Conservation (phyloP, 495 filamentous ascomycete genomes). For the Aspergillus asperescens region DNA sequence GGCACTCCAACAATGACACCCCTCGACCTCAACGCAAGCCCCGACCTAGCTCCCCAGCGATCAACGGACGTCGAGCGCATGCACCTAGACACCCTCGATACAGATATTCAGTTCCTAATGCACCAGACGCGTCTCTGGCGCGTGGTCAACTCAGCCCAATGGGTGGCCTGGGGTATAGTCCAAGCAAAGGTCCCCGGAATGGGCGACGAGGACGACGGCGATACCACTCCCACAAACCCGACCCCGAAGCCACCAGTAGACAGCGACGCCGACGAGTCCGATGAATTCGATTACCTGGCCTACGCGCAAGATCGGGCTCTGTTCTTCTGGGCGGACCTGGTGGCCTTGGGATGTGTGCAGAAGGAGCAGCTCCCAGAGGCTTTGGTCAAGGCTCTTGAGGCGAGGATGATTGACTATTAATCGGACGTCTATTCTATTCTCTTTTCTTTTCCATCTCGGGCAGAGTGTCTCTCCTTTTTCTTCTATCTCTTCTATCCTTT, state of each 20-base stretch:
- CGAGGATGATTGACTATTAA: constrained; percentile 51
- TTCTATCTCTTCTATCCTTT: constrained; percentile 2
- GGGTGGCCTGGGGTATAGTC: constrained; percentile 94
- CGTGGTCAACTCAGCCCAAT: constrained; percentile 77
- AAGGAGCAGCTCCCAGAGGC: constrained; percentile 66
- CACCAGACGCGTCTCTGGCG: constrained; percentile 81
- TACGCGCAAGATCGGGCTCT: constrained; percentile 88
- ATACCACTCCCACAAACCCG: no score
- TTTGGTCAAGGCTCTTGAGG: constrained; percentile 52
- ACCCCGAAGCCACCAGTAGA: constrained; percentile 16
- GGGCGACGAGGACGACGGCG: constrained; percentile 38
- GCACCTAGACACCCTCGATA: constrained; percentile 55
- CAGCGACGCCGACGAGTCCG: constrained; percentile 41
- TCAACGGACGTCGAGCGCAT: constrained; percentile 51
- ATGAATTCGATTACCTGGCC: constrained; percentile 84
- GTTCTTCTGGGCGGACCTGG: constrained; percentile 89
- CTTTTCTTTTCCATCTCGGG: no score
- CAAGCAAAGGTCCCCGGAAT: constrained; percentile 79
- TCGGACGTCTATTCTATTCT: no score
- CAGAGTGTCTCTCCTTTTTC: neutral
- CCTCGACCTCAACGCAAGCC: constrained; percentile 31
- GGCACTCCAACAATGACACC: constrained; percentile 30
- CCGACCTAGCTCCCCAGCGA: constrained; percentile 18
- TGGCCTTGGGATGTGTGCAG: constrained; percentile 63
- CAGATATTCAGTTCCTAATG: constrained; percentile 61